Evolutionary conservation across 371 early-diverging fungal genomes (phyloP), one percentile per base, ranked within the genome.

Genomic region (Mortierella sp.): DNA sequence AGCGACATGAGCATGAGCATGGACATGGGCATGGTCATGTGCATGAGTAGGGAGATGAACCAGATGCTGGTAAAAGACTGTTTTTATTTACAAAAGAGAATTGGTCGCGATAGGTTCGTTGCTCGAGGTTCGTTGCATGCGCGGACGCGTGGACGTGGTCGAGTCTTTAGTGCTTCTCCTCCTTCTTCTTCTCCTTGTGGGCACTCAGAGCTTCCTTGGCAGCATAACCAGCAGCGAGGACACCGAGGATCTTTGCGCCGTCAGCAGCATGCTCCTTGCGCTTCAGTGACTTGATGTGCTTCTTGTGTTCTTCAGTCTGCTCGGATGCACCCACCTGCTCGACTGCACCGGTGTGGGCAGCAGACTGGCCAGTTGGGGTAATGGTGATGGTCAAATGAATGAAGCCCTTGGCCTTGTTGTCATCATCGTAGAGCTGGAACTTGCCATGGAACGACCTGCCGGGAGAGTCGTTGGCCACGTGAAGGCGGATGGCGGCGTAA

Each of bases 221-320:
- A n/a, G n/a, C n/a, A n/a, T n/a, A n/a, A n/a, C n/a, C n/a, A n/a
- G n/a, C n/a, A n/a, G n/a, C n/a, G n/a, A n/a, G n/a, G n/a, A 34
- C 34, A 34, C 34, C 34, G 34, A 34, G 34, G 34, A 34, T 34
- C 4, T 10, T 46, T 46, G 81, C 63, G 51, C 68, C 83, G 56
- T 83, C 80, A 46, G 69, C 43, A 54, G 80, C 83, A 14, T 69
- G 49, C 31, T 67, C 73, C 74, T 82, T 82, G 65, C 63, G 78
- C 25, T 78, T 72, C 19, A 68, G 40, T 5, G 71, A 63, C 72
- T 85, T 82, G 76, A 81, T 63, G 40, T 82, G 82, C 40, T 65
- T 61, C 44, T 68, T 53, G 43, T 86, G 86, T 16, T 39, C 72
- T 57, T 68, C 71, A 22, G 78, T 52, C 14, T 82, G 39, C 39